phyloP scores from a whole-genome alignment of 306 rosid genomes.

The Castanea crenata region DNA sequence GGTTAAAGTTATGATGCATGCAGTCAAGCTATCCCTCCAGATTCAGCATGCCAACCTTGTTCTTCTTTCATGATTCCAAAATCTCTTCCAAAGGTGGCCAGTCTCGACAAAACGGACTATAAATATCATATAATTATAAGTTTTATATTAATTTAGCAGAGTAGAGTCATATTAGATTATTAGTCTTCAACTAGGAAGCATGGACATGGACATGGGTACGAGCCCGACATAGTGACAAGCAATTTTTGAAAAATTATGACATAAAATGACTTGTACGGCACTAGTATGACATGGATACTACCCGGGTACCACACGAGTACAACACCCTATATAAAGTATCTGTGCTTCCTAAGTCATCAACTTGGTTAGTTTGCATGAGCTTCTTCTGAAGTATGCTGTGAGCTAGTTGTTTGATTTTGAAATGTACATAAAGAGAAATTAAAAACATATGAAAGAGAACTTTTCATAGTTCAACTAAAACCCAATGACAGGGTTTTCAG shows the following conservation, averaged over 20 bases:
- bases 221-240: too few relatives aligned
- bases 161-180: background rate
- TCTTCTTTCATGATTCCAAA: constrained; percentile 28
- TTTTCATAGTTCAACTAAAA: background rate
- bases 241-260: too few relatives aligned
- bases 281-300: too few relatives aligned
- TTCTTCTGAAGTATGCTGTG: too few relatives aligned
- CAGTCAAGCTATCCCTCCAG: background rate
- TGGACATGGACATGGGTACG: too few relatives aligned
- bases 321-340: too few relatives aligned
- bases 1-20: too few relatives aligned
- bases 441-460: background rate
- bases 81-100: constrained; percentile 60
- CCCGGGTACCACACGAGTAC: too few relatives aligned
- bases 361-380: background rate
- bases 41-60: constrained; percentile 42
- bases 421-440: background rate
- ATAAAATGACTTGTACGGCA: too few relatives aligned
- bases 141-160: background rate
- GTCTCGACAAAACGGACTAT: constrained; percentile 41
- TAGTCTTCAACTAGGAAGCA: too few relatives aligned
- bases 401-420: background rate
- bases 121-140: background rate
- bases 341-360: background rate
- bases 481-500: background rate